phyloP scores from a whole-genome alignment of 1,284 basidiomycete genomes.

The Somion occarium region DNA sequence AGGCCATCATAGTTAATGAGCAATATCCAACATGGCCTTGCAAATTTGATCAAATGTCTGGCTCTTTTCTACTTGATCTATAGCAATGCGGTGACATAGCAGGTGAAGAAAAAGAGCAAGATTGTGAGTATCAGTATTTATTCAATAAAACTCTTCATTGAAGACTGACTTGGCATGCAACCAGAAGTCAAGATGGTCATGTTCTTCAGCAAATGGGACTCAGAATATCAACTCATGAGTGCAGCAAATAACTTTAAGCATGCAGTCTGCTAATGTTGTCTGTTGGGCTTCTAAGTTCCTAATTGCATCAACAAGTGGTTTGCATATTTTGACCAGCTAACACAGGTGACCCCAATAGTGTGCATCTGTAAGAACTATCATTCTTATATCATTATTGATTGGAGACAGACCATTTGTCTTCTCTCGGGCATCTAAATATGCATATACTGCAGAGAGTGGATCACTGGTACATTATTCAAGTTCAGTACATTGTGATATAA shows the following conservation, averaged over 20 bases:
- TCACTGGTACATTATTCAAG: too few relatives aligned
- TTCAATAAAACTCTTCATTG: conserved; percentile 18
- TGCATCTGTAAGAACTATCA: conserved; percentile 9
- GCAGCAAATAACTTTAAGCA: conserved; percentile 27
- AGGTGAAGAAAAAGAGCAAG: conserved; percentile 29
- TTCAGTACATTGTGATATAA: too few relatives aligned
- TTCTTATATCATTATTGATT: conserved; percentile 19
- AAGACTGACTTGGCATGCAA: conserved; percentile 19
- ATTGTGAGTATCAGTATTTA: conserved; percentile 25
- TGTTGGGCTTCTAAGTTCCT: conserved; percentile 25
- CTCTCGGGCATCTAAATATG: conserved; percentile 20
- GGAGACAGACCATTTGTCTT: conserved; percentile 19
- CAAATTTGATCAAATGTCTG: conserved; percentile 13
- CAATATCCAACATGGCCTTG: conserved; percentile 9
- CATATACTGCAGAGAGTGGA: conserved; percentile 17
- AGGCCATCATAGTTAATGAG: conserved; percentile 20
- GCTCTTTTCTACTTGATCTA: conserved; percentile 13
- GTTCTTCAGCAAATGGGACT: conserved; percentile 12
- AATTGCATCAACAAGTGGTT: conserved; percentile 29
- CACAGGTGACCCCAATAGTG: conserved; percentile 9
- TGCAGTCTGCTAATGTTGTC: conserved; percentile 29
- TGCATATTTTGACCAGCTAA: conserved; percentile 24
- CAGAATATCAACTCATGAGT: conserved; percentile 15
- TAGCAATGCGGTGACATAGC: conserved; percentile 24
- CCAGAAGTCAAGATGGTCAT: conserved; percentile 22